Conservation (phyloP, 2,329 filamentous ascomycete species). For the Ophiostoma sp. region DNA sequence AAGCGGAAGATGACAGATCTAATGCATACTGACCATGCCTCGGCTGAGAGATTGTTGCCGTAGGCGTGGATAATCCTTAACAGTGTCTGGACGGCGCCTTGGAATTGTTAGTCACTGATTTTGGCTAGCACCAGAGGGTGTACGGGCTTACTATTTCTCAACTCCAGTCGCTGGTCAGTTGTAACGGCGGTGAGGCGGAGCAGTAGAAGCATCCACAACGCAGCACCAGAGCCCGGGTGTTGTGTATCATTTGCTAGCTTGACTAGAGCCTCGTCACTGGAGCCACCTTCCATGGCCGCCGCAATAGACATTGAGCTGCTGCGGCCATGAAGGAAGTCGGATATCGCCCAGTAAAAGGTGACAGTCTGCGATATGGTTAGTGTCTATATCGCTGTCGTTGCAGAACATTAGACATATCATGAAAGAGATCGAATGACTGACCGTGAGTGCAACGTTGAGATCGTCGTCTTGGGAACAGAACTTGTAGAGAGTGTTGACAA, state of each 20-base stretch:
- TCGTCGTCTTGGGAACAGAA: slow-evolving; percentile 89
- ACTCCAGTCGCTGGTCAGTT: slow-evolving; percentile 64
- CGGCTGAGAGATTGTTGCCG: slow-evolving; percentile 68
- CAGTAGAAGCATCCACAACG: slow-evolving; percentile 73
- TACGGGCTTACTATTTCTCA: slow-evolving; percentile 58
- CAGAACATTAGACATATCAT: too few species aligned
- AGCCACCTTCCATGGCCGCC: slow-evolving; percentile 48
- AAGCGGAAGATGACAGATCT: slow-evolving; percentile 75
- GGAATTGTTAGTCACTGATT: too few species aligned
- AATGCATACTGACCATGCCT: slow-evolving; percentile 79
- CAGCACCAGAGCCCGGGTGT: slow-evolving; percentile 58
- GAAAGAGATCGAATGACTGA: slow-evolving; percentile 37
- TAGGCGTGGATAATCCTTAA: slow-evolving; percentile 90
- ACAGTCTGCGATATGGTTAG: slow-evolving; percentile 55
- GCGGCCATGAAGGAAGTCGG: slow-evolving; percentile 70
- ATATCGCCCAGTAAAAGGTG: slow-evolving; percentile 93
- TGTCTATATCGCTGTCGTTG: too few species aligned
- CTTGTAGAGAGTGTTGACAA: slow-evolving; percentile 81
- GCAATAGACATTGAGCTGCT: slow-evolving; percentile 55
- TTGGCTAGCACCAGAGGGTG: too few species aligned
- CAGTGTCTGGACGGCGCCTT: slow-evolving; percentile 72
- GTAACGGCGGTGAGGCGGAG: slow-evolving; percentile 66
- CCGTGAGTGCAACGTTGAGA: slow-evolving; percentile 88
- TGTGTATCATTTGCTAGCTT: slow-evolving; percentile 55
- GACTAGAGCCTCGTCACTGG: slow-evolving; percentile 52